phyloP scores from a whole-genome alignment of 1,284 basidiomycete genomes.

The Sporisorium iseilematis-ciliati region DNA sequence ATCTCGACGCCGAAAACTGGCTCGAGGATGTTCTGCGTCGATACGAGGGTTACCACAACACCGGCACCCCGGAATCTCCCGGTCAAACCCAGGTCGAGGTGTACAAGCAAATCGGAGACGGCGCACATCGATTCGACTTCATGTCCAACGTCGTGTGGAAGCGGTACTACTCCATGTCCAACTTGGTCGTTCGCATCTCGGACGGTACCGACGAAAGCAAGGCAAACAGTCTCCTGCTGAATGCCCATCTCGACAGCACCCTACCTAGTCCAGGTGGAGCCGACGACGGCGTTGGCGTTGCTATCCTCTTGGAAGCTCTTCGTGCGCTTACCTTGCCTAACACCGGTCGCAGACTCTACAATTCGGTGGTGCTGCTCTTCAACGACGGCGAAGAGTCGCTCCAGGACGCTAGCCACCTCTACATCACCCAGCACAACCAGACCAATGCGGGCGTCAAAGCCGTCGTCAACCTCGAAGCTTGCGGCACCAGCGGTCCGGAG shows the following conservation, averaged over 20 bases:
- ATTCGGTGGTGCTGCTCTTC: conserved; percentile 90
- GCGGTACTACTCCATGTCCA: conserved; percentile 85
- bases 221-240: conserved; percentile 77
- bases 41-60: conserved; percentile 71
- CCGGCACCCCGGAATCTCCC: conserved; percentile 33
- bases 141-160: conserved; percentile 81
- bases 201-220: conserved; percentile 77
- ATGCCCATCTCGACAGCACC: conserved; percentile 85
- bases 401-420: conserved; percentile 88
- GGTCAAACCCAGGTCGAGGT: conserved; percentile 66
- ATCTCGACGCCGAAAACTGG: conserved; percentile 86
- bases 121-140: conserved; percentile 67
- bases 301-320: conserved; percentile 86
- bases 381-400: conserved; percentile 90
- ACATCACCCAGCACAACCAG: conserved; percentile 66
- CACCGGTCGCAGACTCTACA: conserved; percentile 79
- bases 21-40: conserved; percentile 78
- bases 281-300: conserved; percentile 84
- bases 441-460: conserved; percentile 78
- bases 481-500: conserved; percentile 87
- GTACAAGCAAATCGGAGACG: conserved; percentile 67
- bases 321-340: conserved; percentile 79
- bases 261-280: conserved; percentile 72
- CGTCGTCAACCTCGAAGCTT: conserved; percentile 92
- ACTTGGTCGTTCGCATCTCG: conserved; percentile 88